Conservation (phyloP, 176 grass and related monocot species). For the Oryza glaberrima region DNA sequence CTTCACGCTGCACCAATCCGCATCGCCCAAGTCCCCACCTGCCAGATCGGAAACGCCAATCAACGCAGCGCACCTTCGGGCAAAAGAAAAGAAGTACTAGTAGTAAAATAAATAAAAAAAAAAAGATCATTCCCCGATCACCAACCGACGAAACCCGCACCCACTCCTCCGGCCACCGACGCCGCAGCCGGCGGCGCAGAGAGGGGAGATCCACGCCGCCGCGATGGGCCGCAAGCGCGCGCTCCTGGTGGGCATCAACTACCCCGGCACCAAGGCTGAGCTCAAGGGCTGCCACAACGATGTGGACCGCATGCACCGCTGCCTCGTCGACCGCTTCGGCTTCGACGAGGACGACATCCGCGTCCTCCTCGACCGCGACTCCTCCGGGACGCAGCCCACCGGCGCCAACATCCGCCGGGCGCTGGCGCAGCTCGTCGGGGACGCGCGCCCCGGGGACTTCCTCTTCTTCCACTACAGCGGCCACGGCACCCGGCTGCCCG, state of each 20-base stretch:
- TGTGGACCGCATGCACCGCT: slow-evolving; percentile 76
- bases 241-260: slow-evolving; percentile 90
- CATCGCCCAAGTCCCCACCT: not conserved
- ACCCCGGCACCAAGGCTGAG: slow-evolving; percentile 91
- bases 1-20: slow-evolving; percentile 12
- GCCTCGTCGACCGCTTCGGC: slow-evolving; percentile 76
- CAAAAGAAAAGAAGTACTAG: not conserved
- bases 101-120: not conserved
- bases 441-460: slow-evolving; percentile 63
- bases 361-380: slow-evolving; percentile 74
- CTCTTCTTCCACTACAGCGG: slow-evolving; percentile 98
- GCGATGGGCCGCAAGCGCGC: slow-evolving; percentile 75
- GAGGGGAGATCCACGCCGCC: slow-evolving; percentile 25
- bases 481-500: slow-evolving; percentile 86
- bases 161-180: slow-evolving; percentile 19
- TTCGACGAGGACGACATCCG: slow-evolving; percentile 72
- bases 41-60: slow-evolving; percentile 34
- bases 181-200: slow-evolving; percentile 14
- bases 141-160: slow-evolving; percentile 33
- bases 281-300: slow-evolving; percentile 97
- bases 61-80: slow-evolving; percentile 8
- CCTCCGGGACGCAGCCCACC: slow-evolving; percentile 67
- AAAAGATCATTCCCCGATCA: slow-evolving; percentile 16
- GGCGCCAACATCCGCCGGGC: slow-evolving; percentile 80
- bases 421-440: slow-evolving; percentile 53